Evolutionary conservation across 345 rosid species (phyloP), one percentile per base, ranked within the genome.

Genomic region (Durio zibethinus): DNA sequence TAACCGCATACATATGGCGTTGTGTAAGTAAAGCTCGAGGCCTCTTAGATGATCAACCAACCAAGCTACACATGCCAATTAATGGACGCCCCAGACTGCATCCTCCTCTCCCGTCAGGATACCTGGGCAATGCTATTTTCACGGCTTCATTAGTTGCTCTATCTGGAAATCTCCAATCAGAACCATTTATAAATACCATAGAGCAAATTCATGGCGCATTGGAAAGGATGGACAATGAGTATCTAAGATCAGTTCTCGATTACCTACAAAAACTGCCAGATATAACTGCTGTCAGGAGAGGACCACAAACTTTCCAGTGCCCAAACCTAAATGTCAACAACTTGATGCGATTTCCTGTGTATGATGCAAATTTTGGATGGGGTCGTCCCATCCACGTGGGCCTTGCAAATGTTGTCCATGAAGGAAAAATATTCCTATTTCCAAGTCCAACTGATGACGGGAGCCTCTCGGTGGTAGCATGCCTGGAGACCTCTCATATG

Each of bases 341-440:
- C 69, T 87, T 87, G 90, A 81, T 48, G 42, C 53, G 85, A 78
- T 75, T 87, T 27, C 88, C 89, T 1, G 60, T 85, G 31, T 77
- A 88, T 31, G 92, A 83, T 14, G 88, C 89, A 0, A 85, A 89
- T 80, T 89, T 90, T 45, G 89, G 92, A 10, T 84, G 89, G 88
- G 94, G 90, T 4, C 73, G 84, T 48, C 88, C 91, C 18, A 80
- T 89, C 1, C 83, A 83, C 65, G 74, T 80, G 84, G 89, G 91
- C 8, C 89, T 84, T 0, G 90, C 89, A 31, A 83, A 84, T 35
- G 71, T 84, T 25, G 72, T 47, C 20, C 59, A 54, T 36, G 92
- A 90, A 75, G 94, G 90, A 0, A 61, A 81, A 2, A 71, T 84
- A 1, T 82, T 80, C 78, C 21, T 89, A 14, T 40, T 86, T 45